Evolutionary conservation across 2,329 filamentous ascomycete genomes (phyloP), one percentile per base, ranked within the genome.

Genomic region (Penicillium oxalicum): DNA sequence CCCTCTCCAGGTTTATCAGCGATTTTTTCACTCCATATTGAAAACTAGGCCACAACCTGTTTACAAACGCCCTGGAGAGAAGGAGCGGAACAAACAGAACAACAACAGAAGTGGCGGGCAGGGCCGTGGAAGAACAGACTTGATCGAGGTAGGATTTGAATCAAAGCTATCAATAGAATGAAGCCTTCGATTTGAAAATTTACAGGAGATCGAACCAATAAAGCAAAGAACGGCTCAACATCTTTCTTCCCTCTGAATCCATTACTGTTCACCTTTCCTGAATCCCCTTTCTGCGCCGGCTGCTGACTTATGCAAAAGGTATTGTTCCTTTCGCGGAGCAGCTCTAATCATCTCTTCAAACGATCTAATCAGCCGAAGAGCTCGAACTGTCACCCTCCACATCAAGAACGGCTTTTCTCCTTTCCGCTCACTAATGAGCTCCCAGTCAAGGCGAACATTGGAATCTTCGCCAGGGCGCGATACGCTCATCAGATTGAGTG

Each of bases 401-500:
- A 38, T 32, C 13, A 45, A 32, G 12, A 32, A 11, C 9, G 38
- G 12, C 25, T 48, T 36, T 38, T 8, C 36, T 39, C 25, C 32
- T 9, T 38, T 47, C 9, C 9, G 36, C 34, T 55, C 45, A 39
- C 40, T 18, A 26, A 55, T 29, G 11, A 53, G 26, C 13, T 55
- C 43, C 48, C 38, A 53, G 1, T 52, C 26, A 42, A 55, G 48
- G 27, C 40, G 24, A 26, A 55, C 44, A 26, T 55, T 55, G 12
- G 45, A 27, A 4, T 45, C 25, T 12, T 33, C 48, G 27, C 44
- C 41, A 29, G 46, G 47, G 12, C 40, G 28, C 8, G 44, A 55
- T 18, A 55, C 46, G 4, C 25, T 9, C 35, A 55, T 55, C 13
- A 45, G n/a, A 18, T 55, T 55, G 48, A 55, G 48, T 24, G 25